These are phyloP conservation scores for Neoboletus magnificus DNA, from an alignment of 768 basidiomycete genomes.

Conservation along the genomic window DNA sequence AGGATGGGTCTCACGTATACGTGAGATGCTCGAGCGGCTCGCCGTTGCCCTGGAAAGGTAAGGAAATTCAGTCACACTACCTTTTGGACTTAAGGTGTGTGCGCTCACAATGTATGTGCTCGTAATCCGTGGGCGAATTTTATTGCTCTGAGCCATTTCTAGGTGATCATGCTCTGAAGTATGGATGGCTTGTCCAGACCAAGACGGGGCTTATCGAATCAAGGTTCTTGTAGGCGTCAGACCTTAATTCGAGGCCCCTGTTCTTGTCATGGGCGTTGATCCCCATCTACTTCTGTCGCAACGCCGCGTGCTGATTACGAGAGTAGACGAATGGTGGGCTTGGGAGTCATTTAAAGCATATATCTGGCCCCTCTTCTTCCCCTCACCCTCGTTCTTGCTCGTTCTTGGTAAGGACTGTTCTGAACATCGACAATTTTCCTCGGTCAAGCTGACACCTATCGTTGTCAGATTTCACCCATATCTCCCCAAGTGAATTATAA, in stretches of 20 bases:
- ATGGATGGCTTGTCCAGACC: neutral
- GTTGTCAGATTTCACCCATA: neutral
- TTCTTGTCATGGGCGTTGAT: constrained; percentile 3
- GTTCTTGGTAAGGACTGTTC: neutral
- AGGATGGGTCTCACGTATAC: constrained; percentile 10
- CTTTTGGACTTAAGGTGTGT: constrained; percentile 11
- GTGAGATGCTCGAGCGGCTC: constrained; percentile 7
- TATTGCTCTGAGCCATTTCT: neutral
- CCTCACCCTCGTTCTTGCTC: neutral
- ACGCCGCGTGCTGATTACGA: neutral
- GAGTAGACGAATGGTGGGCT: neutral
- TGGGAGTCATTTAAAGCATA: constrained; percentile 1
- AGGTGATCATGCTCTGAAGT: neutral
- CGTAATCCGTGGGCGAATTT: neutral
- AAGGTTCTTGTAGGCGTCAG: neutral
- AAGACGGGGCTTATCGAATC: neutral
- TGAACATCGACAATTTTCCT: neutral
- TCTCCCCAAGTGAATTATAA: neutral
- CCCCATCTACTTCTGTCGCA: neutral
- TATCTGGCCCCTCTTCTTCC: neutral
- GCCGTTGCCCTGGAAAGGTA: neutral
- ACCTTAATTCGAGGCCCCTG: neutral
- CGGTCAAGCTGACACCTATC: neutral
- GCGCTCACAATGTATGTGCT: neutral
- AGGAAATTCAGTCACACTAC: neutral